Conservation (phyloP, 768 basidiomycete species). For the Russula sp. region DNA sequence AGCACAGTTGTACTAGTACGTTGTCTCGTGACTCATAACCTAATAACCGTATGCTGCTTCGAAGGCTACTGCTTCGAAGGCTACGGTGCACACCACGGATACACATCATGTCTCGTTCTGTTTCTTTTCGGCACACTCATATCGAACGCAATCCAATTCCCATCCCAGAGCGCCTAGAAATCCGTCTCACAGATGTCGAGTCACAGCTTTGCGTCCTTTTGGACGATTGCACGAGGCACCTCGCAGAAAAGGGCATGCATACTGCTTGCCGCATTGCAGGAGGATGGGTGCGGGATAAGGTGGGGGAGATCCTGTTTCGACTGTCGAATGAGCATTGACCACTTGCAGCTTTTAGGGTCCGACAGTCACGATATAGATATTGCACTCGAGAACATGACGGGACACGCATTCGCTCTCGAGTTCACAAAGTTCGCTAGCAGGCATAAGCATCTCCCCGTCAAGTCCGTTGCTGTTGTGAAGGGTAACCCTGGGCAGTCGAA, state of each 20-base stretch:
- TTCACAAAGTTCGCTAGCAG: constrained; percentile 59
- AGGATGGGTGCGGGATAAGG: constrained; percentile 99
- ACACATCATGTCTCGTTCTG: constrained; percentile 28
- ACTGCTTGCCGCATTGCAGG: constrained; percentile 88
- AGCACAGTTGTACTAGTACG: too few relatives aligned
- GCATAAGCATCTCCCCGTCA: constrained; percentile 45
- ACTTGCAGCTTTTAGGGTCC: constrained; percentile 62
- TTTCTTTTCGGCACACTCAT: constrained; percentile 9
- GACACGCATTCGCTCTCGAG: constrained; percentile 77
- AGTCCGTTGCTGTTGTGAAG: constrained; percentile 74
- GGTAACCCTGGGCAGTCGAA: constrained; percentile 97
- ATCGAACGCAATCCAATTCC: constrained; percentile 29
- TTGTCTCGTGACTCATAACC: not conserved
- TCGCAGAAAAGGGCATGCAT: constrained; percentile 46
- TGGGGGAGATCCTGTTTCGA: constrained; percentile 31
- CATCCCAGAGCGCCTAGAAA: constrained; percentile 31
- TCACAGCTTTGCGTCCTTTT: constrained; percentile 66
- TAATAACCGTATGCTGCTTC: not conserved
- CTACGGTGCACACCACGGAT: not conserved
- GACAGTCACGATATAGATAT: constrained; percentile 92
- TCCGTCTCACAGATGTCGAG: constrained; percentile 65
- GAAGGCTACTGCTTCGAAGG: too few relatives aligned
- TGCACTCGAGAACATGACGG: constrained; percentile 85
- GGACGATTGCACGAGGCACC: constrained; percentile 62
- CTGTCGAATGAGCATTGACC: constrained; percentile 2